A percentile compares a stretch with the other conserved stretches of the same genome.
These are phyloP conservation scores for Emmonsiellopsis sp. DNA, from an alignment of 2,329 filamentous ascomycete species.

Conservation along the genomic window DNA sequence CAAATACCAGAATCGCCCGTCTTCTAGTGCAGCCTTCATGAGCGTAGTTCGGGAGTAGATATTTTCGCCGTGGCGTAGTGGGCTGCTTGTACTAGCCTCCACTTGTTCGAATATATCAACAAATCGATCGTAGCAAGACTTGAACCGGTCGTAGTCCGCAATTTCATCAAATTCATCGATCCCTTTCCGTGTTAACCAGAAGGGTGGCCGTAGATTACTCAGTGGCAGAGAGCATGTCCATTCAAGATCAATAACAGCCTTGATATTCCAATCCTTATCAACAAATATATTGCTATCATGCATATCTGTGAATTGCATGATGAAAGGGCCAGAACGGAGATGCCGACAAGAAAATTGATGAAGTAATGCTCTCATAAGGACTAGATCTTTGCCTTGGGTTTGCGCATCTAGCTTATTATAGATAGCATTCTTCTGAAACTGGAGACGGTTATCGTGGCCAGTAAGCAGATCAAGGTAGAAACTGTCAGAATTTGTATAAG, in stretches of 20 bases:
- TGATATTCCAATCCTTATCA: conserved; percentile 26
- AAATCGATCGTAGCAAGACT: conserved; percentile 3
- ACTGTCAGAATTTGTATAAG: conserved; percentile 15
- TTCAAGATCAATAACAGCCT: conserved; percentile 27
- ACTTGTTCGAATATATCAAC: conserved; percentile 10
- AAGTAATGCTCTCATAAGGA: conserved; percentile 20
- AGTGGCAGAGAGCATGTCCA: conserved; percentile 24
- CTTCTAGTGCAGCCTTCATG: conserved; percentile 4
- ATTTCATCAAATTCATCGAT: neutral
- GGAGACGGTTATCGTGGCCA: conserved; percentile 17
- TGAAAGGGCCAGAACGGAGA: conserved; percentile 23
- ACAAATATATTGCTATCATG: conserved; percentile 16
- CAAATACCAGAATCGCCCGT: conserved; percentile 9
- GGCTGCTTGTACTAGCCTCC: conserved; percentile 3
- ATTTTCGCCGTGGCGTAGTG: neutral
- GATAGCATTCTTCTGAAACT: conserved; percentile 15
- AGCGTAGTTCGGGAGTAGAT: neutral
- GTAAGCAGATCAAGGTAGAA: conserved; percentile 17
- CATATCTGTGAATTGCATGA: conserved; percentile 29
- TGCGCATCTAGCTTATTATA: conserved; percentile 2
- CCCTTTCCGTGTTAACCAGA: conserved; percentile 1
- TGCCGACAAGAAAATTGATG: conserved; percentile 20
- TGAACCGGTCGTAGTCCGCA: conserved; percentile 2
- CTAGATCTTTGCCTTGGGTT: conserved; percentile 11
- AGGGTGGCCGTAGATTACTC: conserved; percentile 18